A percentile compares a stretch with the other conserved stretches of the same genome.
Conservation (phyloP, 331 rosid species). For the Pyrus hybrid region DNA sequence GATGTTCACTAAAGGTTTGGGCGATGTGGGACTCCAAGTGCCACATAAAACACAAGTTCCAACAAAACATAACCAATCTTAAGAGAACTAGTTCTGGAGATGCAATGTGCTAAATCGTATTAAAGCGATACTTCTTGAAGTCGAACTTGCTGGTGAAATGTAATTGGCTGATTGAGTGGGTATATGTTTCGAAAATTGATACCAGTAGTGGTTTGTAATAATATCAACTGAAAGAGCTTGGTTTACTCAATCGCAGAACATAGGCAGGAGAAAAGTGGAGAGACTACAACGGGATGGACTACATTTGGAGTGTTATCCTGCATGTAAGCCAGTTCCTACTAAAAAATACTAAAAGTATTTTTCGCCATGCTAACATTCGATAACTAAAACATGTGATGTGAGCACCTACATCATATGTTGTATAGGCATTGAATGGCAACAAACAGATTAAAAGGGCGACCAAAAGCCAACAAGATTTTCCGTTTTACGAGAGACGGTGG, state of each 20-base stretch:
- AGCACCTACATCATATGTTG: neutral
- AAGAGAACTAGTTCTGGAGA: neutral
- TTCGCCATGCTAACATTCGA: neutral
- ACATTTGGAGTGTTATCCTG: conserved; percentile 80
- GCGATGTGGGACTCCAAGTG: too few relatives aligned
- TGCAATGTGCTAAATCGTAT: neutral
- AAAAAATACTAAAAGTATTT: neutral
- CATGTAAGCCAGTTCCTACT: conserved; percentile 49
- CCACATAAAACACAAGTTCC: too few relatives aligned
- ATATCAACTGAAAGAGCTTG: neutral
- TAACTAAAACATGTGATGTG: conserved; percentile 6
- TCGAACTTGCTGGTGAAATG: neutral
- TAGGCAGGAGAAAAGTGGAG: conserved; percentile 47
- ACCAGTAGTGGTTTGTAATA: neutral
- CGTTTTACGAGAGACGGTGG: too few relatives aligned
- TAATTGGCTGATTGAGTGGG: neutral
- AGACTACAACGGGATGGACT: conserved; percentile 72
- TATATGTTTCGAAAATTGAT: neutral
- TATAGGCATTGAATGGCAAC: neutral
- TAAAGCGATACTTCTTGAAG: neutral
- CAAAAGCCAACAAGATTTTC: too few relatives aligned
- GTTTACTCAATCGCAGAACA: conserved; percentile 49
- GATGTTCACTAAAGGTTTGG: too few relatives aligned
- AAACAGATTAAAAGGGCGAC: too few relatives aligned
- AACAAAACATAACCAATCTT: neutral